Conservation (phyloP, 2,329 filamentous ascomycete species). For the Aspergillus oerlinghausenensis region DNA sequence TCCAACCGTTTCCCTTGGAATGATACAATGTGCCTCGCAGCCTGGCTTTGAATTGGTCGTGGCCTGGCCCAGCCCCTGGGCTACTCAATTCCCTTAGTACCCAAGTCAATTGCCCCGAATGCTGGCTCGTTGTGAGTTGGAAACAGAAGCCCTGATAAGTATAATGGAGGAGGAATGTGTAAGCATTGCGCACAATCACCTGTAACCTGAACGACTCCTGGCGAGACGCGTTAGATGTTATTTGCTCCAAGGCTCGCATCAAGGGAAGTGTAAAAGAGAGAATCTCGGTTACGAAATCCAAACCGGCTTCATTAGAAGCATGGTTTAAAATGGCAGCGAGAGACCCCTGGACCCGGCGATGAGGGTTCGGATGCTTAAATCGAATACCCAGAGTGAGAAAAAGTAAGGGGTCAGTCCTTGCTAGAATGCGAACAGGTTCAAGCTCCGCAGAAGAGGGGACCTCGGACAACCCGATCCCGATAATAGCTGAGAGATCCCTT, state of each 20-base stretch:
- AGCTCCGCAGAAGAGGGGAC: constrained; percentile 13
- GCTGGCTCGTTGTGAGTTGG: constrained; percentile 24
- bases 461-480: constrained; percentile 28
- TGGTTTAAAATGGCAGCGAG: constrained; percentile 34
- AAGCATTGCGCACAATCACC: constrained; percentile 33
- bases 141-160: constrained; percentile 30
- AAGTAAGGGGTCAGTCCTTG: constrained; percentile 23
- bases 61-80: constrained; percentile 11
- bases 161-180: constrained; percentile 33
- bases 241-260: constrained; percentile 33
- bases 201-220: constrained; percentile 24
- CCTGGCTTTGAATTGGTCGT: constrained; percentile 16
- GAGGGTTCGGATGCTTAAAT: constrained; percentile 34
- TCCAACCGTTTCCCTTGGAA: constrained; percentile 37
- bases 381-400: constrained; percentile 27
- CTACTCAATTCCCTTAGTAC: constrained; percentile 28
- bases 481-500: constrained; percentile 25
- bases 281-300: constrained; percentile 28
- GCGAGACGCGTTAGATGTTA: constrained; percentile 23
- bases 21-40: constrained; percentile 32
- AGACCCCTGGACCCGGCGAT: constrained; percentile 38
- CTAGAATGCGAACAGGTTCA: constrained; percentile 19
- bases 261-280: constrained; percentile 35
- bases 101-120: constrained; percentile 31
- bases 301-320: constrained; percentile 22